A percentile compares a stretch with the other conserved stretches of the same genome.
phyloP scores from a whole-genome alignment of 2,329 filamentous ascomycete species.

The Arachnomyces sp. region DNA sequence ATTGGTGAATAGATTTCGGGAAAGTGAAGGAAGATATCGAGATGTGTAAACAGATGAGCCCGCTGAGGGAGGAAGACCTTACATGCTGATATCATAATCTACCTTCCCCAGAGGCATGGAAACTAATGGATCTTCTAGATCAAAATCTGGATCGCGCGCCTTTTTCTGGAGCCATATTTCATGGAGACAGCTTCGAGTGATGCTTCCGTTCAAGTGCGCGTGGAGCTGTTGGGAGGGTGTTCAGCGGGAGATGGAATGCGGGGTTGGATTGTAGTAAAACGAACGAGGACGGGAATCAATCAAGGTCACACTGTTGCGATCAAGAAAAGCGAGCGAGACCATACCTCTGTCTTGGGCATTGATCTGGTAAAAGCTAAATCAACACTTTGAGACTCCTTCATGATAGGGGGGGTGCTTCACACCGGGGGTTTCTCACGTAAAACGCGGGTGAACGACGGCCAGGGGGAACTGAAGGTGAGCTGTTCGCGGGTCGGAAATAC shows the following conservation, averaged over 20 bases:
- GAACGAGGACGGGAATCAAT: not conserved
- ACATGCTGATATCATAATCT: conserved; percentile 63
- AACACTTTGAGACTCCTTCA: conserved; percentile 21
- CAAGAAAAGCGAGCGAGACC: conserved; percentile 1
- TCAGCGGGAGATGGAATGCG: not conserved
- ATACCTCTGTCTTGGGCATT: conserved; percentile 31
- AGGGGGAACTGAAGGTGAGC: too few relatives aligned
- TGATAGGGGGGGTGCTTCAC: too few relatives aligned
- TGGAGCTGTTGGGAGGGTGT: conserved; percentile 51
- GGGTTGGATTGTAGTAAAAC: too few relatives aligned
- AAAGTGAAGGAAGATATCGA: conserved; percentile 64
- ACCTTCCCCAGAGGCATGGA: conserved; percentile 64
- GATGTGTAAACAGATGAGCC: not conserved
- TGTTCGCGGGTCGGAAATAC: too few relatives aligned
- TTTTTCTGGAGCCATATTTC: conserved; percentile 62
- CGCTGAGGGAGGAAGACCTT: conserved; percentile 21
- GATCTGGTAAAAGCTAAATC: conserved; percentile 23
- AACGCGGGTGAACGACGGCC: too few relatives aligned
- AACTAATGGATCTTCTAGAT: conserved; percentile 58
- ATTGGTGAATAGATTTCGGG: conserved; percentile 39
- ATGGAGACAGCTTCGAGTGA: conserved; percentile 63
- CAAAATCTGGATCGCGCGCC: conserved; percentile 39
- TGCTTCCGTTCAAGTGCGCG: conserved; percentile 71
- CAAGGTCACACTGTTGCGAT: not conserved
- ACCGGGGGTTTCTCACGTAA: too few relatives aligned